These are phyloP conservation scores for Hyaloscypha finlandica DNA, from an alignment of 495 filamentous ascomycete species.

Conservation along the genomic window DNA sequence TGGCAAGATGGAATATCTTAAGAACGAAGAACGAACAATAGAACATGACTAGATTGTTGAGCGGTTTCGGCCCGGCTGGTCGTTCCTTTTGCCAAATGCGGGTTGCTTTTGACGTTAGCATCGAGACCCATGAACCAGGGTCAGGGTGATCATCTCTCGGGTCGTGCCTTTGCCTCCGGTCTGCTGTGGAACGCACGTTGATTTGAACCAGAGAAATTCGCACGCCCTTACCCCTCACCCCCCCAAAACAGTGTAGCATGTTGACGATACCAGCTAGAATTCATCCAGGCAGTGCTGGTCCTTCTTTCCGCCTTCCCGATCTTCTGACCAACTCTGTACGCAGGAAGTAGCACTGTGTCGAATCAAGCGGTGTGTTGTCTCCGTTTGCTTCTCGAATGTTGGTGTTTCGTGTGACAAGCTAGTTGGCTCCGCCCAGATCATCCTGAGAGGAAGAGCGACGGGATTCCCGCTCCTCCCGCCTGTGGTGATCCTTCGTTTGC, in stretches of 20 bases:
- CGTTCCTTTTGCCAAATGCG: slow-evolving; percentile 19
- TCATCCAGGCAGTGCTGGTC: background rate
- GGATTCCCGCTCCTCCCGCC: slow-evolving; percentile 25
- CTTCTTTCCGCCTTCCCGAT: background rate
- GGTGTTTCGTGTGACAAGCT: slow-evolving; percentile 18
- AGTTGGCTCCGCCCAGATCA: background rate
- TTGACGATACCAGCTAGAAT: background rate
- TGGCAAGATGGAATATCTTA: slow-evolving; percentile 17
- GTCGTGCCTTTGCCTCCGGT: slow-evolving; percentile 25
- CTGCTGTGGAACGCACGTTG: slow-evolving; percentile 20
- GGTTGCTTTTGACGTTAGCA: slow-evolving; percentile 24
- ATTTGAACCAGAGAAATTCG: slow-evolving; percentile 10
- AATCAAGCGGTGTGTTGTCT: background rate
- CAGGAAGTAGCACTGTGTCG: background rate
- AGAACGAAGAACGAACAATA: slow-evolving; percentile 13
- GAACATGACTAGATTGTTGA: background rate
- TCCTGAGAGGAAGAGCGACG: slow-evolving; percentile 9
- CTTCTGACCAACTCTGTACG: background rate
- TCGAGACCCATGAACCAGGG: slow-evolving; percentile 21
- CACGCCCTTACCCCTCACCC: slow-evolving; percentile 6
- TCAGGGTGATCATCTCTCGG: slow-evolving; percentile 27
- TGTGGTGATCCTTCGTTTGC: slow-evolving; percentile 18
- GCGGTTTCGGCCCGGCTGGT: slow-evolving; percentile 4
- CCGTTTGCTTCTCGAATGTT: slow-evolving; percentile 8
- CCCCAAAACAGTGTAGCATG: background rate